Evolutionary conservation across 148 eudicot species (phyloP).

Genomic region (Rhododendron simsii): DNA sequence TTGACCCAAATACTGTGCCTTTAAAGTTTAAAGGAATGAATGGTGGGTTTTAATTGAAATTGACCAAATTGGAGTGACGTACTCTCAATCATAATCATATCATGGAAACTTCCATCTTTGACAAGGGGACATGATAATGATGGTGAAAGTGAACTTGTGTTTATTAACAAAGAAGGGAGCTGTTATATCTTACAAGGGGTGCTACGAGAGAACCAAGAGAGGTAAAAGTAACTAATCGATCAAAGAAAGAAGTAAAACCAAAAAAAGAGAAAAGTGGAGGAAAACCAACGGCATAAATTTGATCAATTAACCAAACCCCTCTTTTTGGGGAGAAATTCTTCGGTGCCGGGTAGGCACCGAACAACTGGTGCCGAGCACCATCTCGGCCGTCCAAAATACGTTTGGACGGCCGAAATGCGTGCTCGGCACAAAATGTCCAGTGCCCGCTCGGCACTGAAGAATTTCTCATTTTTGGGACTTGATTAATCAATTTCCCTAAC

Average conservation of each 20-base stretch:
- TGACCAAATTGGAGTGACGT: background rate
- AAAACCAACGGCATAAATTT: background rate
- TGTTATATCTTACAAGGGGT: background rate
- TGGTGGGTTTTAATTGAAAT: background rate
- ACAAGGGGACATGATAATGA: background rate
- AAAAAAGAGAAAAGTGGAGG: background rate
- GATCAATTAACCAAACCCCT: background rate
- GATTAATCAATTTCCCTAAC: background rate
- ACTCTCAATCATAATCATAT: background rate
- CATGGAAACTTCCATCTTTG: background rate
- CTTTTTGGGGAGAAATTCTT: background rate
- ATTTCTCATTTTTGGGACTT: background rate
- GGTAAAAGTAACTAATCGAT: background rate
- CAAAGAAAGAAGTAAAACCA: background rate
- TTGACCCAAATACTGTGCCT: background rate
- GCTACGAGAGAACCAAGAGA: background rate
- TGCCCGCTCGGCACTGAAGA: too few species aligned
- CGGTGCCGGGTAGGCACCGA: too few species aligned
- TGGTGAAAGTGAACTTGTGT: background rate
- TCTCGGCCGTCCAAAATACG: too few species aligned
- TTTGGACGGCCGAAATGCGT: too few species aligned
- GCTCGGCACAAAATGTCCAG: too few species aligned
- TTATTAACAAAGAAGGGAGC: conserved; percentile 2
- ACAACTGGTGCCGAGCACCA: too few species aligned
- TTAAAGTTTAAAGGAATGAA: too few species aligned